Percentiles rank a stretch among this genome's conserved stretches.
Conservation (phyloP, 1,284 basidiomycete species). For the Ceratobasidium theobromae region DNA sequence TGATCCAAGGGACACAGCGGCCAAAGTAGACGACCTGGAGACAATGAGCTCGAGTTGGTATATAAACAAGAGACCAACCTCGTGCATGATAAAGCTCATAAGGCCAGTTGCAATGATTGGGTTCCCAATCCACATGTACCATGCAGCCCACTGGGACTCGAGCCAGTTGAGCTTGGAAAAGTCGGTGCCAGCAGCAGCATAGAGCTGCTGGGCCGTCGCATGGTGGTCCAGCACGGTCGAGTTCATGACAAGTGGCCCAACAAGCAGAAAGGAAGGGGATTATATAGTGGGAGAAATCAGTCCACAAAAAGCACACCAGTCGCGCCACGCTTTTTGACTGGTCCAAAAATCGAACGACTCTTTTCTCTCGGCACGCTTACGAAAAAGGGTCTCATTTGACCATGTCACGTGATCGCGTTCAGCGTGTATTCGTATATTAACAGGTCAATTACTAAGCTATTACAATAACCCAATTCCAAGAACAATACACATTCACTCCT, state of each 20-base stretch:
- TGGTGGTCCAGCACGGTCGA: slow-evolving; percentile 31
- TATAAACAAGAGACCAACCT: slow-evolving; percentile 59
- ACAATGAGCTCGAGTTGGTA: not conserved
- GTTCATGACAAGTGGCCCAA: slow-evolving; percentile 4
- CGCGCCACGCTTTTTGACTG: slow-evolving; percentile 12
- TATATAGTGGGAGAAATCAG: not conserved
- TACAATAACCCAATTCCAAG: not conserved
- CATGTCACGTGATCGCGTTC: not conserved
- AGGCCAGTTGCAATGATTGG: slow-evolving; percentile 93
- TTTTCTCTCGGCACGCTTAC: not conserved
- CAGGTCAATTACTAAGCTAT: too few relatives aligned
- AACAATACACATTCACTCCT: not conserved
- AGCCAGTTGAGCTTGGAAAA: slow-evolving; percentile 68
- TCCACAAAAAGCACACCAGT: not conserved
- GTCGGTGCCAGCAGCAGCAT: slow-evolving; percentile 62
- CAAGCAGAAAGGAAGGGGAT: not conserved
- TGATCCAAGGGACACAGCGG: slow-evolving; percentile 91
- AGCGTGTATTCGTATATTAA: too few relatives aligned
- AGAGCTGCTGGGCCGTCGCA: slow-evolving; percentile 36
- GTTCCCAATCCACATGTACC: slow-evolving; percentile 87
- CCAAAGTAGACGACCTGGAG: slow-evolving; percentile 94
- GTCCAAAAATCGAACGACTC: slow-evolving; percentile 29
- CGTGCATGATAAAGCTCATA: slow-evolving; percentile 91
- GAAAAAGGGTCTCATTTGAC: slow-evolving; percentile 5
- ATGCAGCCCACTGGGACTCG: slow-evolving; percentile 77